Conservation (phyloP, 371 early-diverging fungal species). For the Mortierella sp. region DNA sequence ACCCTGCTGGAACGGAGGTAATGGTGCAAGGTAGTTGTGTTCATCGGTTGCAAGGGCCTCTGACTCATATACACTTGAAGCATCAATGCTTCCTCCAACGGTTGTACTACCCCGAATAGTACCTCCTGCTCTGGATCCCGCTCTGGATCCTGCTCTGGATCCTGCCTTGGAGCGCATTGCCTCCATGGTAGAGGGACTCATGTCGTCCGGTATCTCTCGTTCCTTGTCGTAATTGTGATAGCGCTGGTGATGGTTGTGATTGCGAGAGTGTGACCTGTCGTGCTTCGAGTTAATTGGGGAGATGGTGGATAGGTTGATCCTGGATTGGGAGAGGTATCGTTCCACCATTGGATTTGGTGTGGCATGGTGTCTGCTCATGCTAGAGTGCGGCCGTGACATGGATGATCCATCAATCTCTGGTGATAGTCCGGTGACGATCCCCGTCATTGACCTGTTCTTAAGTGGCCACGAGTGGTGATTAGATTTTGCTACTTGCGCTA, state of each 20-base stretch:
- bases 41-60: slow-evolving; percentile 19
- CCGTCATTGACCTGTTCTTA: slow-evolving; percentile 27
- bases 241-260: slow-evolving; percentile 19
- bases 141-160: background rate
- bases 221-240: background rate
- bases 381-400: slow-evolving; percentile 22
- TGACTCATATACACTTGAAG: slow-evolving; percentile 22
- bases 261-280: background rate
- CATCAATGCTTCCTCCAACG: slow-evolving; percentile 13
- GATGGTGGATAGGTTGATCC: slow-evolving; percentile 16
- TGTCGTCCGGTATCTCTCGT: slow-evolving; percentile 13
- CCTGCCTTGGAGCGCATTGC: slow-evolving; percentile 11
- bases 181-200: slow-evolving; percentile 14
- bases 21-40: slow-evolving; percentile 46
- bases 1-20: slow-evolving; percentile 49
- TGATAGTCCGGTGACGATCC: slow-evolving; percentile 35
- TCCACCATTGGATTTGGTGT: slow-evolving; percentile 22
- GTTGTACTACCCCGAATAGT: slow-evolving; percentile 7
- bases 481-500: slow-evolving; percentile 16
- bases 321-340: slow-evolving; percentile 25
- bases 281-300: no score
- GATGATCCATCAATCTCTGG: slow-evolving; percentile 23
- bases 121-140: slow-evolving; percentile 34
- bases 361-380: slow-evolving; percentile 19
- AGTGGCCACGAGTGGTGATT: slow-evolving; percentile 33